phyloP scores from a whole-genome alignment of 129 eudicot species.

The Scalesia atractyloides region DNA sequence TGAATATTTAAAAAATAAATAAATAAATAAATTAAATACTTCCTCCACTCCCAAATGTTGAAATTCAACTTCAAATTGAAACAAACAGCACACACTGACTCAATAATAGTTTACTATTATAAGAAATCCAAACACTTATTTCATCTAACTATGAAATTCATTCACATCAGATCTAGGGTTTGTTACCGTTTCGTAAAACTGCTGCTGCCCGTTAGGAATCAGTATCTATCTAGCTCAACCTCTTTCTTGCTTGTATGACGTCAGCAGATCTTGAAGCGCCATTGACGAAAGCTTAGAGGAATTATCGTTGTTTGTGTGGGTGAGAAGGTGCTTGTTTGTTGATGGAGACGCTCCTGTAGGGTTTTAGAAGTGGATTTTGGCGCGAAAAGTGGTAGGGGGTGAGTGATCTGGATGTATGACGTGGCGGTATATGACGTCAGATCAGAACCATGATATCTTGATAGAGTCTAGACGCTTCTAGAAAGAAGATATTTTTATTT shows the following conservation, averaged over 20 bases:
- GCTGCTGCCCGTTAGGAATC: constrained; percentile 39
- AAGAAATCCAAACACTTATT: constrained; percentile 1
- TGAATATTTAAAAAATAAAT: not conserved
- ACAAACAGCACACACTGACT: not conserved
- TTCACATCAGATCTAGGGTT: constrained; percentile 4
- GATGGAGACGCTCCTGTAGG: constrained; percentile 12
- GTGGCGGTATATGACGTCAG: not conserved
- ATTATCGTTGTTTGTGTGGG: not conserved
- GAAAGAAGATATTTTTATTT: not conserved
- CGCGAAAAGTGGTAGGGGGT: constrained; percentile 1
- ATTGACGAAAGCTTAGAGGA: not conserved
- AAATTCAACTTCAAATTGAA: not conserved
- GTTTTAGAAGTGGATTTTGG: constrained; percentile 15
- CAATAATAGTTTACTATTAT: not conserved
- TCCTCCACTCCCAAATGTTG: not conserved
- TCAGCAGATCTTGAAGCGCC: constrained; percentile 26
- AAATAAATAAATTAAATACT: not conserved
- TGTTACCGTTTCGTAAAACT: constrained; percentile 8
- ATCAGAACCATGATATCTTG: not conserved
- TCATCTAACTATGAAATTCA: not conserved
- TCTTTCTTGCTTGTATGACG: constrained; percentile 44
- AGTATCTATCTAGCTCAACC: constrained; percentile 37
- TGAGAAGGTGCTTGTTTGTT: not conserved
- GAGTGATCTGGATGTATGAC: not conserved
- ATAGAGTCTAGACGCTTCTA: not conserved